A percentile compares a stretch with the other conserved stretches of the same genome.
Evolutionary conservation across 2,329 filamentous ascomycete species (phyloP).

Genomic region (Botryotinia calthae): DNA sequence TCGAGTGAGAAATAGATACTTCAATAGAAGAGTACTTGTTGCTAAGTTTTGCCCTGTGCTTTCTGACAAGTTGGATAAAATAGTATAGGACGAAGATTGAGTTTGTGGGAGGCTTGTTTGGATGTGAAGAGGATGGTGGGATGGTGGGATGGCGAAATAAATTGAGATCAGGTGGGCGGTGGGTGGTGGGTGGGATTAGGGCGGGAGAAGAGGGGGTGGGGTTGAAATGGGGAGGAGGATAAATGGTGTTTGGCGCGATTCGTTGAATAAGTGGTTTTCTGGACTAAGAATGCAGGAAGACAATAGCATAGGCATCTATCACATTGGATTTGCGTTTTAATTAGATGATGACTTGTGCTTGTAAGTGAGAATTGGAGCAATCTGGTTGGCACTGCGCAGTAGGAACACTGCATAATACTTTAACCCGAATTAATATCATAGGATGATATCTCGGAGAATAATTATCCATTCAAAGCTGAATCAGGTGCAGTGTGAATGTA

Average conservation of each 20-base stretch:
- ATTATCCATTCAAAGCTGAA: background rate
- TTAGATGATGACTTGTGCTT: background rate
- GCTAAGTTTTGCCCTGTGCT: background rate
- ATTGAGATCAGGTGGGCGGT: background rate
- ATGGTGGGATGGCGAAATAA: constrained; percentile 28
- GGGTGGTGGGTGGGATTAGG: background rate
- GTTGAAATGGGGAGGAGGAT: constrained; percentile 48
- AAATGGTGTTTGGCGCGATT: constrained; percentile 52
- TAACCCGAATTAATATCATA: background rate
- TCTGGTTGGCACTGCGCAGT: background rate
- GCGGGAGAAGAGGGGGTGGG: background rate
- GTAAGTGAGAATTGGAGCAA: background rate
- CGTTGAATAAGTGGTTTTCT: constrained; percentile 54
- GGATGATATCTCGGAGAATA: background rate
- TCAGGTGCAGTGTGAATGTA: background rate
- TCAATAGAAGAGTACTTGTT: background rate
- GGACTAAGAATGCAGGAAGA: background rate
- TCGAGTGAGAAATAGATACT: background rate
- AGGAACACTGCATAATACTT: background rate
- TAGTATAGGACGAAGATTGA: background rate
- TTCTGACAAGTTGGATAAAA: background rate
- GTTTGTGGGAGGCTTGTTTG: background rate
- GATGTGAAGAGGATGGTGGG: constrained; percentile 27
- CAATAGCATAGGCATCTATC: background rate
- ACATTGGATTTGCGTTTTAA: background rate